Evolutionary conservation across 345 rosid species (phyloP).

Genomic region (Eucalyptus globulus): DNA sequence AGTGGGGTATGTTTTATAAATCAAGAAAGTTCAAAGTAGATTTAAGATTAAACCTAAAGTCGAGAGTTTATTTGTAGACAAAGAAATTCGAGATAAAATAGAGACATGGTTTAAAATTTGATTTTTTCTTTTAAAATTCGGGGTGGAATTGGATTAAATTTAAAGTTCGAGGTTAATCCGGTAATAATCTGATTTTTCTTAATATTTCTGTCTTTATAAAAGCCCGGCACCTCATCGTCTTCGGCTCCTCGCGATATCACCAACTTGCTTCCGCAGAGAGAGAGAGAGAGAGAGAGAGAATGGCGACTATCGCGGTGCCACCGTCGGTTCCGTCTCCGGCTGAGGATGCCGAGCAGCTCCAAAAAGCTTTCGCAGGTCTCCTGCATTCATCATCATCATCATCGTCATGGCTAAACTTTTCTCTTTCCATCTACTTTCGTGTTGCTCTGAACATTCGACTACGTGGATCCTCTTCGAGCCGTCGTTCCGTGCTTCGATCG

Average conservation of each 20-base stretch:
- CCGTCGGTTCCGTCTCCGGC: constrained; percentile 52
- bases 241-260: not conserved
- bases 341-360: constrained; percentile 87
- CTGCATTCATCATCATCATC: not conserved
- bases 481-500: not conserved
- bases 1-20: too few relatives aligned
- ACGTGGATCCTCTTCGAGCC: not conserved
- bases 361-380: constrained; percentile 83
- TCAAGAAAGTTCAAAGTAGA: accelerated
- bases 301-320: constrained; percentile 72
- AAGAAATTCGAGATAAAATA: not conserved
- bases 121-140: too few relatives aligned
- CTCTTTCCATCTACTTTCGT: not conserved
- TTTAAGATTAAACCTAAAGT: not conserved
- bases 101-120: not conserved
- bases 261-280: not conserved
- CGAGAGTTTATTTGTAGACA: not conserved
- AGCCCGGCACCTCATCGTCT: not conserved
- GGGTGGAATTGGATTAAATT: not conserved
- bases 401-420: not conserved
- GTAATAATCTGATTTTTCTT: not conserved
- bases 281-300: not conserved
- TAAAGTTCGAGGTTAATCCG: not conserved
- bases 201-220: not conserved
- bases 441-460: not conserved